Percentiles rank a stretch among this genome's conserved stretches.
These are phyloP conservation scores for Lipomyces chichibuensis DNA, from an alignment of 805 yeast genomes.

Conservation along the genomic window DNA sequence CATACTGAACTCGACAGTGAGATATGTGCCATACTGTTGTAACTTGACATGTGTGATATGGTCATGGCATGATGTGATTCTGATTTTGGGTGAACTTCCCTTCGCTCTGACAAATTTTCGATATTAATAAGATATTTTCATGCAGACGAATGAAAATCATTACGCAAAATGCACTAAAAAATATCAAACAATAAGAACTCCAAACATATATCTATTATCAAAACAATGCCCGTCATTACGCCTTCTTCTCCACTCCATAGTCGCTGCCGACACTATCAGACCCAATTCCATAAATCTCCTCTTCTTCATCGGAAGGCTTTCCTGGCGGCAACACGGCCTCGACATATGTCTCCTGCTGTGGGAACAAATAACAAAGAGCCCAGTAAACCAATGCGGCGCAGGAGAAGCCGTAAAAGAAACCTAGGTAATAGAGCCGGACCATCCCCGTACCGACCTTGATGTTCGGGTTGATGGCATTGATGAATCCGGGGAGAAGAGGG, in stretches of 20 bases:
- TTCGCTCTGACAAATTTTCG: too few relatives aligned
- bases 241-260: neutral
- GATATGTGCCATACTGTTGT: too few relatives aligned
- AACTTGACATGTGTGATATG: too few relatives aligned
- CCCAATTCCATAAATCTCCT: neutral
- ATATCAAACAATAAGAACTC: too few relatives aligned
- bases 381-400: slow-evolving; percentile 22
- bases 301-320: slow-evolving; percentile 13
- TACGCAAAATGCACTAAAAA: too few relatives aligned
- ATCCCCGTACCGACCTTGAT: slow-evolving; percentile 17
- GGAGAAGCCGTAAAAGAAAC: slow-evolving; percentile 31
- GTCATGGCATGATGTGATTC: too few relatives aligned
- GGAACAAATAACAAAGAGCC: slow-evolving; percentile 11
- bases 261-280: neutral
- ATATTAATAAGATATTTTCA: too few relatives aligned
- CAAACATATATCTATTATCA: too few relatives aligned
- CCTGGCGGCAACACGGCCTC: slow-evolving; percentile 20
- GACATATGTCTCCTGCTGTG: slow-evolving; percentile 16
- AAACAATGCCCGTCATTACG: too few relatives aligned
- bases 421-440: slow-evolving; percentile 32
- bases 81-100: too few relatives aligned
- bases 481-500: slow-evolving; percentile 29
- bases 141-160: too few relatives aligned
- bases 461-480: slow-evolving; percentile 13
- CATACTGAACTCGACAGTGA: too few relatives aligned